Evolutionary conservation across 495 filamentous ascomycete genomes (phyloP).

Genomic region (Hypoxylon trugodes): DNA sequence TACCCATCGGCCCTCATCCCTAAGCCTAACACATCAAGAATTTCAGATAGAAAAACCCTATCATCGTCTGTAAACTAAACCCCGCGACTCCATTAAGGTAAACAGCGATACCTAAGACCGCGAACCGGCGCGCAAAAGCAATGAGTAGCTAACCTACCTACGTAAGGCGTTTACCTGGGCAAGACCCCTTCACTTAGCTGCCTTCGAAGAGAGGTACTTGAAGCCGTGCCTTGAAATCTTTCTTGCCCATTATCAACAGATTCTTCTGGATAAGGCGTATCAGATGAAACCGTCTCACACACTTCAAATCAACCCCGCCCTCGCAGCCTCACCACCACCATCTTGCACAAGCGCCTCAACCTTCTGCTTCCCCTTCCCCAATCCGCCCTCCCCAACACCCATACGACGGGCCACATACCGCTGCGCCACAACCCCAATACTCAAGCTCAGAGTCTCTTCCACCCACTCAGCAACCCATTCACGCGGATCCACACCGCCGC

Average conservation of each 20-base stretch:
- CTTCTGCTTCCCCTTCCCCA: conserved; percentile 82
- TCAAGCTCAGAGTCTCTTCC: conserved; percentile 83
- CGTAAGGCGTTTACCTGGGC: too few species aligned
- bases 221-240: too few species aligned
- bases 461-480: conserved; percentile 99
- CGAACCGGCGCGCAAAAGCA: neutral
- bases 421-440: conserved; percentile 89
- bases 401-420: conserved; percentile 93
- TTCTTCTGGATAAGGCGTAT: too few species aligned
- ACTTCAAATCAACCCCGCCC: conserved; percentile 63
- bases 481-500: conserved; percentile 89
- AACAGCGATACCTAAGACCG: neutral
- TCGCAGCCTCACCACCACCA: conserved; percentile 83
- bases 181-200: too few species aligned
- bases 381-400: conserved; percentile 88
- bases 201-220: too few species aligned
- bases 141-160: too few species aligned
- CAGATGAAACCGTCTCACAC: neutral
- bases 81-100: conserved; percentile 15
- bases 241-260: too few species aligned
- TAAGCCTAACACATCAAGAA: too few species aligned
- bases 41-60: too few species aligned
- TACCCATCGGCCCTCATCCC: too few species aligned
- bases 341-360: conserved; percentile 72
- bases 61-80: conserved; percentile 2